Conservation (phyloP, 2,329 filamentous ascomycete genomes). For the Alternaria gaisen region DNA sequence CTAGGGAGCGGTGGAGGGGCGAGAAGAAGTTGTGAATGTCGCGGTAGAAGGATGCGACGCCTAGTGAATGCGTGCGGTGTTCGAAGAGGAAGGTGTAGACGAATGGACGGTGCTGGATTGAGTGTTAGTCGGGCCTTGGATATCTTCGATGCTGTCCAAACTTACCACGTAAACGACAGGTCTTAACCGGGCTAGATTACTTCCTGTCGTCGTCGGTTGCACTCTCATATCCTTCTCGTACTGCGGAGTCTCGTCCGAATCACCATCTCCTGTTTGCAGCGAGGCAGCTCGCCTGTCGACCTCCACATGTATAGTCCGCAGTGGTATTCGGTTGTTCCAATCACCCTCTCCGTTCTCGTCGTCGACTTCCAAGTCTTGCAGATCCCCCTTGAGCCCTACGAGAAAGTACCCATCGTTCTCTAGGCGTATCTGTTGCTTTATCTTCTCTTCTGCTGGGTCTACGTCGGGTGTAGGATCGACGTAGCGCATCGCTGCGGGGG, state of each 20-base stretch:
- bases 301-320: slow-evolving; percentile 74
- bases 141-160: neutral
- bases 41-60: slow-evolving; percentile 56
- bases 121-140: neutral
- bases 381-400: slow-evolving; percentile 72
- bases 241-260: slow-evolving; percentile 32
- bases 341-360: slow-evolving; percentile 46
- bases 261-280: slow-evolving; percentile 18
- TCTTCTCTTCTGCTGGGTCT: slow-evolving; percentile 65
- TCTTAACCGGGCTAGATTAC: slow-evolving; percentile 58
- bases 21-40: slow-evolving; percentile 62
- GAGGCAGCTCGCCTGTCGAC: slow-evolving; percentile 57
- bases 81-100: slow-evolving; percentile 80
- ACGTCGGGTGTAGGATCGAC: slow-evolving; percentile 53
- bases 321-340: slow-evolving; percentile 62
- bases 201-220: neutral
- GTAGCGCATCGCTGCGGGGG: slow-evolving; percentile 45
- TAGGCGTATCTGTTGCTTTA: slow-evolving; percentile 61
- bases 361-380: slow-evolving; percentile 64
- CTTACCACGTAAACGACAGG: slow-evolving; percentile 74
- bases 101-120: slow-evolving; percentile 68
- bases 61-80: slow-evolving; percentile 64
- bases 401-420: slow-evolving; percentile 67
- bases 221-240: slow-evolving; percentile 32
- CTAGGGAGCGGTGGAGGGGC: slow-evolving; percentile 57